Conservation (phyloP, 2,329 filamentous ascomycete genomes). For the Diaporthe amygdali region DNA sequence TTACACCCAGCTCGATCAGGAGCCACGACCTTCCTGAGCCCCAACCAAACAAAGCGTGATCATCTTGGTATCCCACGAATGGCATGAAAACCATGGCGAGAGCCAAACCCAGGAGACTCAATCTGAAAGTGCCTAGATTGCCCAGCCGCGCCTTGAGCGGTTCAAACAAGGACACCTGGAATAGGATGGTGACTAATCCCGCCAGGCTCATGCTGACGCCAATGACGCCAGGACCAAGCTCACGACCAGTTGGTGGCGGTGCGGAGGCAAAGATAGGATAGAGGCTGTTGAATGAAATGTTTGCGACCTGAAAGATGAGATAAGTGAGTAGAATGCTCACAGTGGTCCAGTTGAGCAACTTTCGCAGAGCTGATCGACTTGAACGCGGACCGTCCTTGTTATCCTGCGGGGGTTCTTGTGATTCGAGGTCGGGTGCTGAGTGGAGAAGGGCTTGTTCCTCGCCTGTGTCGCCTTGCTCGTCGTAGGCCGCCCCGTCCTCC, state of each 20-base stretch:
- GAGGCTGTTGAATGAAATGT: conserved; percentile 93
- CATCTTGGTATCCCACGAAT: conserved; percentile 80
- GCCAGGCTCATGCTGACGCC: conserved; percentile 86
- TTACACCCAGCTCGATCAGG: conserved; percentile 79
- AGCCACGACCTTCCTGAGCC: conserved; percentile 72
- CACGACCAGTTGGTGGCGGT: conserved; percentile 75
- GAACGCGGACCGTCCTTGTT: conserved; percentile 50
- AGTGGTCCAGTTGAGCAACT: conserved; percentile 79
- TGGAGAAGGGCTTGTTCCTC: conserved; percentile 23
- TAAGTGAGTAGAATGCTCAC: conserved; percentile 83
- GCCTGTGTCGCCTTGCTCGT: conserved; percentile 11
- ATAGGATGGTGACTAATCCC: conserved; percentile 83
- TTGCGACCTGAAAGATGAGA: conserved; percentile 90
- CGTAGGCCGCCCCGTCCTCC: conserved; percentile 28
- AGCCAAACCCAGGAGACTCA: conserved; percentile 79
- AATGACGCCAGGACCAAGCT: conserved; percentile 78
- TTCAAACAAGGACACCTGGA: conserved; percentile 87
- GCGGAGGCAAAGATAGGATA: conserved; percentile 92
- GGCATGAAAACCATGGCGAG: conserved; percentile 87
- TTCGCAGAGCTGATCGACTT: conserved; percentile 50
- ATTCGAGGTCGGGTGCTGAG: conserved; percentile 18
- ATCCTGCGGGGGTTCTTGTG: conserved; percentile 39
- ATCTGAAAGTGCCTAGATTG: conserved; percentile 83
- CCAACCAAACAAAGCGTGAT: conserved; percentile 59
- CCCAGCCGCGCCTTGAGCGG: conserved; percentile 79